phyloP scores from a whole-genome alignment of 306 rosid species.

The Purshia tridentata region DNA sequence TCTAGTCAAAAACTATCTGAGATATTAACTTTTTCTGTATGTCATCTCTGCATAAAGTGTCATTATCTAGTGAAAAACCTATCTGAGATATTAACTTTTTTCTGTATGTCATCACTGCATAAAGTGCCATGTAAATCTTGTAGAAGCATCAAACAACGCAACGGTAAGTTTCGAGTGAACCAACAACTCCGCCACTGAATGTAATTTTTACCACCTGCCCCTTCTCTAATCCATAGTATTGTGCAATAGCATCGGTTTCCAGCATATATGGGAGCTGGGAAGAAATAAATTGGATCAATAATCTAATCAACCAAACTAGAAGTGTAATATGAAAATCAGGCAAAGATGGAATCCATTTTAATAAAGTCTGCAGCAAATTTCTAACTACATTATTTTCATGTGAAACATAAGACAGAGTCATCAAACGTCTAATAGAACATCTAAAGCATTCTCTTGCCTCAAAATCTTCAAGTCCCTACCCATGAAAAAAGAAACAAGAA shows the following conservation, averaged over 20 bases:
- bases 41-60: too few species aligned
- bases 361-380: neutral
- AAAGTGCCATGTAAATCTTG: too few species aligned
- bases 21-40: too few species aligned
- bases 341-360: neutral
- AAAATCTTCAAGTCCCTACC: neutral
- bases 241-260: slow-evolving; percentile 40
- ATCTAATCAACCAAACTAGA: neutral
- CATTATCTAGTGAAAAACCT: neutral
- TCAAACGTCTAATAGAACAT: neutral
- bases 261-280: slow-evolving; percentile 46
- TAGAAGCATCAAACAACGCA: slow-evolving; percentile 28
- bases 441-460: neutral
- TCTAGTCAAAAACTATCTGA: too few species aligned
- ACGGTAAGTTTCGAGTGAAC: slow-evolving; percentile 35
- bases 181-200: slow-evolving; percentile 24
- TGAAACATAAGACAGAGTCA: neutral
- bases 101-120: neutral
- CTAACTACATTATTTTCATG: neutral
- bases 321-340: neutral
- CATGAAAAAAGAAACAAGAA: neutral
- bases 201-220: slow-evolving; percentile 47
- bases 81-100: neutral
- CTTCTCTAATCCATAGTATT: slow-evolving; percentile 42
- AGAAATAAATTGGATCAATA: neutral